Evolutionary conservation across 805 yeast genomes (phyloP).

Genomic region (Brettanomyces custersianus): DNA sequence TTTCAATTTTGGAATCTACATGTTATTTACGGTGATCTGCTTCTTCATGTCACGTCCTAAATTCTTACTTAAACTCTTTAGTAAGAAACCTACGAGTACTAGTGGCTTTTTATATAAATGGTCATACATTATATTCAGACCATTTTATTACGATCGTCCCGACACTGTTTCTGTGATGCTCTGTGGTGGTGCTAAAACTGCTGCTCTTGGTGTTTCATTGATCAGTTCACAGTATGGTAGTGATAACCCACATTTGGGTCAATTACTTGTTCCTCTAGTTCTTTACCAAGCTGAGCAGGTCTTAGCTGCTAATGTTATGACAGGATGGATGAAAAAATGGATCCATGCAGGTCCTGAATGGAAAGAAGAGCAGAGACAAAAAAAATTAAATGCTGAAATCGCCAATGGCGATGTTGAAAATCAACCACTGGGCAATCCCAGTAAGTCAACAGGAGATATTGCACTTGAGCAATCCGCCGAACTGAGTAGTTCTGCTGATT

Average conservation of each 20-base stretch:
- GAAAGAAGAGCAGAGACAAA: constrained; percentile 4
- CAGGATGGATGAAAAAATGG: constrained; percentile 64
- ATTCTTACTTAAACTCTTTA: constrained; percentile 33
- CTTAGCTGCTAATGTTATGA: constrained; percentile 65
- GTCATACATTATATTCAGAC: constrained; percentile 38
- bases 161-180: constrained; percentile 77
- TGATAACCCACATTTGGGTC: constrained; percentile 52
- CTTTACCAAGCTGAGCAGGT: constrained; percentile 86
- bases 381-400: not conserved
- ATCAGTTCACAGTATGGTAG: constrained; percentile 59
- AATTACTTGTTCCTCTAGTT: constrained; percentile 71
- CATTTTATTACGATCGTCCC: constrained; percentile 59
- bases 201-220: constrained; percentile 82
- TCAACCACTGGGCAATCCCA: not conserved
- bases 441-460: not conserved
- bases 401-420: constrained; percentile 2
- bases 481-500: constrained; percentile 1
- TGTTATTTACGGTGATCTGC: constrained; percentile 65
- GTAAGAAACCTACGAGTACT: constrained; percentile 36
- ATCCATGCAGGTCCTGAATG: constrained; percentile 28
- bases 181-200: constrained; percentile 91
- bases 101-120: constrained; percentile 37
- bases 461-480: not conserved
- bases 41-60: constrained; percentile 53
- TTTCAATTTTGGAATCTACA: constrained; percentile 72